Evolutionary conservation across 2,329 filamentous ascomycete genomes (phyloP).

Genomic region (Periconia macrospinosa): DNA sequence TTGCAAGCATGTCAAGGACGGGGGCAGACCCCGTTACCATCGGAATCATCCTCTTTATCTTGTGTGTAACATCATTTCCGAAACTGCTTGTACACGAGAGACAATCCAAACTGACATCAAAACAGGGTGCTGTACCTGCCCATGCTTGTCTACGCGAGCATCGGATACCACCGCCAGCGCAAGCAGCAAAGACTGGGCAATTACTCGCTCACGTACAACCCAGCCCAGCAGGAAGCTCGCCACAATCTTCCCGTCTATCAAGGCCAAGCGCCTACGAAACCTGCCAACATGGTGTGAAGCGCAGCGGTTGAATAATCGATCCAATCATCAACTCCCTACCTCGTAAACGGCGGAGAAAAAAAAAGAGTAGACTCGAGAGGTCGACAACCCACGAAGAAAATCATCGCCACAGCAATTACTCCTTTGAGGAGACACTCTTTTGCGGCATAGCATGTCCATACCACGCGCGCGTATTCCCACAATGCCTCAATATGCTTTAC

Average conservation of each 20-base stretch:
- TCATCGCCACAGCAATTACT: no score
- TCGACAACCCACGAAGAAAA: no score
- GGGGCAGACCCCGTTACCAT: constrained; percentile 24
- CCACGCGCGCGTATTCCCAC: no score
- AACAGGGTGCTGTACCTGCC: constrained; percentile 38
- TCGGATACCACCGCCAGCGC: constrained; percentile 40
- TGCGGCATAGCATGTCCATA: no score
- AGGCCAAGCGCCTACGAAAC: constrained; percentile 25
- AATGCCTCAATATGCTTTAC: no score
- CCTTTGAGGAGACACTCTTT: no score
- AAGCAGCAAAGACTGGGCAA: constrained; percentile 35
- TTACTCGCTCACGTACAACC: constrained; percentile 37
- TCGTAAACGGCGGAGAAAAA: no score
- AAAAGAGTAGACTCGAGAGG: no score
- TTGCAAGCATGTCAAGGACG: constrained; percentile 24
- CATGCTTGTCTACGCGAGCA: constrained; percentile 45
- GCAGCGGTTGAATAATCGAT: not conserved
- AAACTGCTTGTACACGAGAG: no score
- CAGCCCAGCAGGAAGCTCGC: constrained; percentile 17
- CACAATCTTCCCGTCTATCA: constrained; percentile 19
- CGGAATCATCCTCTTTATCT: constrained; percentile 34
- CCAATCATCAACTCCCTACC: no score
- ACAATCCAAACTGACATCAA: no score
- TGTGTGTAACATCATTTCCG: constrained; percentile 36
- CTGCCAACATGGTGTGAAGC: constrained; percentile 28